These are phyloP conservation scores for Picea glauca DNA, from an alignment of 75 land plant species.

Conservation along the genomic window DNA sequence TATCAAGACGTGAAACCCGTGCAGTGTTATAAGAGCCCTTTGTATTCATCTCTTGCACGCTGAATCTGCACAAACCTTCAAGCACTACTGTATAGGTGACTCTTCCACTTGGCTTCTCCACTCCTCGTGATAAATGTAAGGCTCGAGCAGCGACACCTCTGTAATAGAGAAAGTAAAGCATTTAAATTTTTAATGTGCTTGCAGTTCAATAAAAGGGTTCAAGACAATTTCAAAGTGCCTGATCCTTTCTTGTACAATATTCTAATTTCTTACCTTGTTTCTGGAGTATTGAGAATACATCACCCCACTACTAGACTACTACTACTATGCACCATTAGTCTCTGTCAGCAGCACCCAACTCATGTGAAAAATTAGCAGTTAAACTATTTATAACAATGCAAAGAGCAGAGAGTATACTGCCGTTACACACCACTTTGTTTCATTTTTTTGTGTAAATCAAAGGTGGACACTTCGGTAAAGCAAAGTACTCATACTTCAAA, in stretches of 20 bases:
- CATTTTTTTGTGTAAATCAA: background rate
- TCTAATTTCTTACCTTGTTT: no score
- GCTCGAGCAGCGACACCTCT: constrained; percentile 98
- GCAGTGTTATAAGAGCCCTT: constrained; percentile 82
- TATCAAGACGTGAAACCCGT: constrained; percentile 68
- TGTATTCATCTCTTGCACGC: constrained; percentile 79
- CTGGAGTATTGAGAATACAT: background rate
- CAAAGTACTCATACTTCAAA: no score
- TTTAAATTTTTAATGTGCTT: background rate
- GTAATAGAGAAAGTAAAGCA: constrained; percentile 11
- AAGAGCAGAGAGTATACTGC: background rate
- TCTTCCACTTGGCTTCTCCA: constrained; percentile 96
- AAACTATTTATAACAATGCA: background rate
- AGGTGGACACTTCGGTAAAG: background rate
- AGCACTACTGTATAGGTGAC: constrained; percentile 96
- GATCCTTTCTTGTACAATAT: background rate
- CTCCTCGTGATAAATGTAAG: constrained; percentile 74
- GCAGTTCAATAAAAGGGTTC: background rate
- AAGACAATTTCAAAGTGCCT: background rate
- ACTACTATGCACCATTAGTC: background rate
- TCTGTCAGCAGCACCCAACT: background rate
- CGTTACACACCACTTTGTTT: background rate
- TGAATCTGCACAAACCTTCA: constrained; percentile 96
- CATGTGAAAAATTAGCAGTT: background rate
- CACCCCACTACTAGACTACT: background rate